Evolutionary conservation across 2,329 filamentous ascomycete genomes (phyloP), one percentile per base, ranked within the genome.

Genomic region (Blastomyces silverae): DNA sequence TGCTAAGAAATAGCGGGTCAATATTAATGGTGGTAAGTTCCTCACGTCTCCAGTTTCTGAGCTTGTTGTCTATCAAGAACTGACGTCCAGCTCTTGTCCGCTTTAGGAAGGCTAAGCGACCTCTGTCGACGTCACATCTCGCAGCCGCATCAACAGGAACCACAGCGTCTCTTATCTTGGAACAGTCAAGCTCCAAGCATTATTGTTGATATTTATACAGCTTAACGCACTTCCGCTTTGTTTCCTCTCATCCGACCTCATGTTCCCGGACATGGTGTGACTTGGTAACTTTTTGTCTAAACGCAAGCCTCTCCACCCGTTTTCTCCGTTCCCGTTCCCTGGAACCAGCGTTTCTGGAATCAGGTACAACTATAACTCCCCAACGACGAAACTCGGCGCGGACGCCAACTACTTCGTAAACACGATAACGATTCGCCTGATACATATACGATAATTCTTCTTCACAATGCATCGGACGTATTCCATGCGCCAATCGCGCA

Each of bases 401-500:
- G 37, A 44, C 37, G 56, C 22, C 56, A 17, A 20, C 56, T 17
- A 11, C 22, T 39, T 44, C 22, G 5, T 42, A n/a, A 48, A n/a
- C 59, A 48, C 31, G 22, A 25, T 22, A 22, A 28, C 59, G 42
- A 17, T 44, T 61, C 25, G 3, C 31, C 25, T 61, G 10, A 28
- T 20, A 60, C 46, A 48, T 37, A 59, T 39, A 44, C 20, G 13
- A 31, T 44, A 44, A 37, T 37, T 13, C 42, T 28, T 50, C 31
- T 37, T 37, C 73, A 74, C 68, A 68, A 99, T 99, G 93, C 94
- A 99, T 86, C 92, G 93, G 79, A 97, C 94, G 70, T 99, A 97
- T 79, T 96, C 92, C 73, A 96, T 97, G 94, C 92, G 94, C 88
- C 90, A 95, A 81, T 89, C 90, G 79, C 89, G 94, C 84, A 91